phyloP scores from a whole-genome alignment of 768 basidiomycete species.

The Russula virescens region DNA sequence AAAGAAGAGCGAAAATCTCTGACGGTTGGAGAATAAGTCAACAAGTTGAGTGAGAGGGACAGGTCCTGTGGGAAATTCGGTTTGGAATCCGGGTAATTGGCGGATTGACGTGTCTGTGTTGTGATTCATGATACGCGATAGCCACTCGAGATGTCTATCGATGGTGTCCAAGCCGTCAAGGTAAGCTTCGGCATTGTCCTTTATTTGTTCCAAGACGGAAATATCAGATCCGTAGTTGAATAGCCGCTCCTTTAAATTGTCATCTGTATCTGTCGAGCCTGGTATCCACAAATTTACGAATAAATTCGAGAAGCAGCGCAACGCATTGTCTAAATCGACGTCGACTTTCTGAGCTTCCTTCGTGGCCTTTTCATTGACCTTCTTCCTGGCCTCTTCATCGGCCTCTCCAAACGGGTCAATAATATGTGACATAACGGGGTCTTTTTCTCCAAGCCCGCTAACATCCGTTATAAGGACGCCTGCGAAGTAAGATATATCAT shows the following conservation, averaged over 20 bases:
- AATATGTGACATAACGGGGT: too few species aligned
- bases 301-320: not conserved
- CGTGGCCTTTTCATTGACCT: not conserved
- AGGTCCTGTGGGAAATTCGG: not conserved
- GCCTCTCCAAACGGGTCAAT: too few species aligned
- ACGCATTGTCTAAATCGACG: constrained; percentile 2
- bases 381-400: too few species aligned
- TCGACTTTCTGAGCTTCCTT: constrained; percentile 12
- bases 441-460: too few species aligned
- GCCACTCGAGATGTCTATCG: not conserved
- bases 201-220: not conserved
- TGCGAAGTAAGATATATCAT: too few species aligned
- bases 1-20: not conserved
- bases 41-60: not conserved
- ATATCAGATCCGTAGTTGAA: not conserved
- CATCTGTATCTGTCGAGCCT: too few species aligned
- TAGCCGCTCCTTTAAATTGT: not conserved
- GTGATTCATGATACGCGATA: not conserved
- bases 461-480: too few species aligned
- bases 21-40: not conserved
- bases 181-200: not conserved
- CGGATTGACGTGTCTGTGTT: not conserved
- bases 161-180: not conserved
- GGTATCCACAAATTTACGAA: too few species aligned
- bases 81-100: constrained; percentile 3